Evolutionary conservation across 2,329 filamentous ascomycete genomes (phyloP).

Genomic region (Tolypocladium ophioglossoides): DNA sequence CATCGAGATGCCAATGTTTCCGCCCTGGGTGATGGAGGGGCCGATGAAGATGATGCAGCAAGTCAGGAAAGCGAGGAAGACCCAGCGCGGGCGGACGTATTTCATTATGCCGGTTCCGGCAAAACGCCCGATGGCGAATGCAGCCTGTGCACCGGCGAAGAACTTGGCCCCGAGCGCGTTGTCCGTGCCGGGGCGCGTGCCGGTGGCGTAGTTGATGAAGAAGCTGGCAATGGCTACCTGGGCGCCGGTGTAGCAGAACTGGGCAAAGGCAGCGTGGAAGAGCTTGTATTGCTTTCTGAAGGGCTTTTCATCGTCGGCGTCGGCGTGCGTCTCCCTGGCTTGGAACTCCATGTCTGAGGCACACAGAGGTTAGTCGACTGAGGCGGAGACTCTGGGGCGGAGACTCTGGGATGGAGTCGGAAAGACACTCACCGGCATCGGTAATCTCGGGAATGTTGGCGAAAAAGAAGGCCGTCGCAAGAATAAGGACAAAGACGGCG

Average conservation of each 20-base stretch:
- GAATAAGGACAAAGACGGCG: conserved; percentile 56
- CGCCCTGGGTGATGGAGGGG: conserved; percentile 34
- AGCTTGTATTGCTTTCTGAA: conserved; percentile 62
- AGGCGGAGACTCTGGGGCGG: too few relatives aligned
- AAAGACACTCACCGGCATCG: conserved; percentile 21
- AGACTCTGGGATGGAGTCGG: too few relatives aligned
- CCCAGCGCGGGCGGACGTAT: conserved; percentile 51
- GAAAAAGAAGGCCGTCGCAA: conserved; percentile 57
- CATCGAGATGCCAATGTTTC: conserved; percentile 44
- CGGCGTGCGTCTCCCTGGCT: conserved; percentile 40
- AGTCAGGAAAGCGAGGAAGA: conserved; percentile 57
- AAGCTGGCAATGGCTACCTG: conserved; percentile 57
- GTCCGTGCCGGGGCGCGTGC: conserved; percentile 42
- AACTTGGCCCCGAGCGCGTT: conserved; percentile 50
- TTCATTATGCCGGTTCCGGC: conserved; percentile 57
- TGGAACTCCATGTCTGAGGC: conserved; percentile 52
- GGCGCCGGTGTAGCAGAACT: conserved; percentile 70
- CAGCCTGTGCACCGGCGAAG: conserved; percentile 63
- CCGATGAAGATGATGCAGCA: conserved; percentile 52
- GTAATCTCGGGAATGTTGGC: conserved; percentile 63
- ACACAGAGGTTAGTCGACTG: conserved; percentile 2
- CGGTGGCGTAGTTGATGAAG: conserved; percentile 64
- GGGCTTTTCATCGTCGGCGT: conserved; percentile 48
- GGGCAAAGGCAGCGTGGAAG: conserved; percentile 65
- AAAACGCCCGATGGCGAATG: conserved; percentile 65